Evolutionary conservation across 306 rosid species (phyloP).

Genomic region (Cicer arietinum): DNA sequence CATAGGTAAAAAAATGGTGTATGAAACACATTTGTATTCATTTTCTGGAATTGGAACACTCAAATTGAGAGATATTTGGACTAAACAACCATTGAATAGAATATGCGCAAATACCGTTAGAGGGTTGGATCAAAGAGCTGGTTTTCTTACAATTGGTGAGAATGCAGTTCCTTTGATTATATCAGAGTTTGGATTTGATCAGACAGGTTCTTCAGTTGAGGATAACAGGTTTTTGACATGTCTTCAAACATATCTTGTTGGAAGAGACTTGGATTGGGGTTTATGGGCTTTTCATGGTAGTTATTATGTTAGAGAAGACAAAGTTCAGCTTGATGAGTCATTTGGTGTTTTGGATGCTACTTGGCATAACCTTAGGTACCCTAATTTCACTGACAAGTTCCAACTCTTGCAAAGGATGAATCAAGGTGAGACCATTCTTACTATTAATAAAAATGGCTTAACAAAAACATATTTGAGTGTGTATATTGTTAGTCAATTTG

Average conservation of each 20-base stretch:
- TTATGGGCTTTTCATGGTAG: constrained; percentile 64
- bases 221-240: constrained; percentile 63
- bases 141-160: constrained; percentile 49
- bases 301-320: constrained; percentile 52
- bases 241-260: constrained; percentile 60
- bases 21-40: constrained; percentile 59
- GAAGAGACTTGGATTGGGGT: constrained; percentile 66
- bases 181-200: constrained; percentile 62
- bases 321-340: constrained; percentile 43
- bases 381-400: constrained; percentile 49
- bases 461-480: too few relatives aligned
- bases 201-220: constrained; percentile 23
- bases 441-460: too few relatives aligned
- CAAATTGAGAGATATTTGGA: constrained; percentile 48
- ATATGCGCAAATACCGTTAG: constrained; percentile 46
- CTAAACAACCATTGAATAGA: constrained; percentile 56
- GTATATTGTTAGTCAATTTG: too few relatives aligned
- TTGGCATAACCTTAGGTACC: constrained; percentile 50
- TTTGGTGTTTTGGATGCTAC: constrained; percentile 57
- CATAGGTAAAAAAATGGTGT: constrained; percentile 52
- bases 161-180: constrained; percentile 53
- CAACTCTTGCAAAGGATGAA: constrained; percentile 52
- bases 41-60: constrained; percentile 56
- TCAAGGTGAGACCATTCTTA: constrained; percentile 45
- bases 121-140: constrained; percentile 50